Evolutionary conservation across 2,329 filamentous ascomycete genomes (phyloP), one percentile per base, ranked within the genome.

Genomic region (Colletotrichum sp.): DNA sequence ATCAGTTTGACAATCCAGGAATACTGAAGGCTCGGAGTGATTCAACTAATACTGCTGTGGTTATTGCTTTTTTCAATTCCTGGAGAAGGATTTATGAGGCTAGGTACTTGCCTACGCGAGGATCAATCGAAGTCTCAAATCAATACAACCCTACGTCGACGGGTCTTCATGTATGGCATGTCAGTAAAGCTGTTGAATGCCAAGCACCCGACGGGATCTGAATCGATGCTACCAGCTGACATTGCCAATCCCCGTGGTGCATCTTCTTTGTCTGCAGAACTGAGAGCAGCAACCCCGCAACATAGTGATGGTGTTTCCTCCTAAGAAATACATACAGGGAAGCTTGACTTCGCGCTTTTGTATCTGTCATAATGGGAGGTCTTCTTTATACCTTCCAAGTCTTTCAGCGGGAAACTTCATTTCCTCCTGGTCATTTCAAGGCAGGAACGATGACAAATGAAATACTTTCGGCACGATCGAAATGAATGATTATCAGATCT

Each of bases 371-470:
- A 3, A 22, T n/a, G 5, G 1, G 0, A 13, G 44, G 0, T 22
- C 4, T 22, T 22, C 1, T 22, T 12, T 5, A 7, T 22, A 22
- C n/a, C 2, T 22, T 13, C 44, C 11, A 52, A 52, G 6, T n/a
- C 6, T 1, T 22, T 4, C 0, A 8, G 12, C 11, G n/a, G n/a
- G 0, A 0, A 52, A 22, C 1, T 49, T n/a, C 6, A 3, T 13
- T 52, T 52, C n/a, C 44, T 12, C 1, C 9, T 12, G 19, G 19
- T 49, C 1, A 0, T 49, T 1, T 11, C 19, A n/a, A 0, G 2
- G 19, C 9, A 49, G 39, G 5, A n/a, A n/a, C 5, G 1, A 12
- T 1, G 0, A 2, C 39, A 12, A 49, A 11, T 3, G 1, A 49
- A n/a, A 0, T 49, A 0, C 4, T 19, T 44, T 44, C 39, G 19